phyloP scores from a whole-genome alignment of 2,329 filamentous ascomycete species.

The Tolypocladium sp. region DNA sequence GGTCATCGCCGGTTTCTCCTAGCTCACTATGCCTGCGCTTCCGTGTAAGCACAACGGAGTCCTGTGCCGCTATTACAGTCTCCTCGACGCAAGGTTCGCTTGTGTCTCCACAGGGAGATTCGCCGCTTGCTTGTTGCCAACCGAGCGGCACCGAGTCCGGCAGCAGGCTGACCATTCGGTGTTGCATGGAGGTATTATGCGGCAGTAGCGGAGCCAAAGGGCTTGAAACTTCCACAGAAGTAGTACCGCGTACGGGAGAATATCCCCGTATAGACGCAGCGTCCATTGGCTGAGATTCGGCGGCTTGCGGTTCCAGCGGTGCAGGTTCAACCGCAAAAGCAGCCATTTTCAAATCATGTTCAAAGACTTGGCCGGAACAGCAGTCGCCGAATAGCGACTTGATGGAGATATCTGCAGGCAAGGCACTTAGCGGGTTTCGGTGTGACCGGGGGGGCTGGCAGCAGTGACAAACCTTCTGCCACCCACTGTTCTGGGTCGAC shows the following conservation, averaged over 20 bases:
- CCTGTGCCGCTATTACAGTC: not conserved
- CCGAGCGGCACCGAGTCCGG: not conserved
- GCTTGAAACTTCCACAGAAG: not conserved
- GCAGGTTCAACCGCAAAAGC: conserved; percentile 1
- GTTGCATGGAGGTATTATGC: not conserved
- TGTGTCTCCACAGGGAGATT: not conserved
- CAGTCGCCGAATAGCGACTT: conserved; percentile 59
- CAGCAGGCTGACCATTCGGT: not conserved
- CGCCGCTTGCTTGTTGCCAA: not conserved
- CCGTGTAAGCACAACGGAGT: not conserved
- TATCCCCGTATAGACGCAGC: not conserved
- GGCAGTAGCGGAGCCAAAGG: not conserved
- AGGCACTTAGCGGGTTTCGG: not conserved
- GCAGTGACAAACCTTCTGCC: conserved; percentile 25
- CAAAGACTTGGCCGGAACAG: conserved; percentile 53
- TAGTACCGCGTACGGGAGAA: not conserved
- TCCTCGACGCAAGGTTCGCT: not conserved
- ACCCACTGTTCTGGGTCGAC: conserved; percentile 55
- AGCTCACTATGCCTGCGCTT: conserved; percentile 13
- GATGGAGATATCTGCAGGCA: conserved; percentile 46
- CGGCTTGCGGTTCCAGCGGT: not conserved
- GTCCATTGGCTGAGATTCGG: not conserved
- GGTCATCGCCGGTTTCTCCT: not conserved
- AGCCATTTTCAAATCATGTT: conserved; percentile 56
- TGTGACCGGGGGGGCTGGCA: too few species aligned